These are phyloP conservation scores for Murraya koenigii DNA, from an alignment of 345 rosid species.

Conservation along the genomic window DNA sequence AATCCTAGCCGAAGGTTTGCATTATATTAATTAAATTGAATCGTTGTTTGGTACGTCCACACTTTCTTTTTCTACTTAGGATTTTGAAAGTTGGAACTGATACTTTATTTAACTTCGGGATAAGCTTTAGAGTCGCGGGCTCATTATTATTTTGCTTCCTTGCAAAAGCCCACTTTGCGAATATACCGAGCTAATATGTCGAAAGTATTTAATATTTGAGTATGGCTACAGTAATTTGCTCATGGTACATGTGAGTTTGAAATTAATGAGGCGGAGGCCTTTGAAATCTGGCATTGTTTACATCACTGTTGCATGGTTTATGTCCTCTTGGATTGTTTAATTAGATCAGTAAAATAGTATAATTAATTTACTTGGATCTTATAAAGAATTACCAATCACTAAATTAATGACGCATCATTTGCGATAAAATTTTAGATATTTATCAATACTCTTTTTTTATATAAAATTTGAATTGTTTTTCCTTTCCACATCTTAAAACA, in stretches of 20 bases:
- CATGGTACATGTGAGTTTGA: not conserved
- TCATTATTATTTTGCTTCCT: not conserved
- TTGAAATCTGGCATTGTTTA: not conserved
- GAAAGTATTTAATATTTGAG: not conserved
- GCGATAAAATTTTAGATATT: too few species aligned
- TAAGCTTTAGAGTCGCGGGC: not conserved
- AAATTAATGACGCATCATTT: too few species aligned
- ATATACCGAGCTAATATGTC: not conserved
- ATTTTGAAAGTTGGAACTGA: too few species aligned
- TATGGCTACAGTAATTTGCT: not conserved
- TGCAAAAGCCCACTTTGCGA: not conserved
- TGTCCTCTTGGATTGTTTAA: too few species aligned
- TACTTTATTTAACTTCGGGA: not conserved
- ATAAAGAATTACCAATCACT: too few species aligned
- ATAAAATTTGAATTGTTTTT: too few species aligned
- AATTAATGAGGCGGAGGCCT: not conserved
- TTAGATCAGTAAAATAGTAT: too few species aligned
- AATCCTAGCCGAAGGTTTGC: constrained; percentile 26
- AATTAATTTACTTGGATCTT: too few species aligned
- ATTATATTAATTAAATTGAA: constrained; percentile 31
- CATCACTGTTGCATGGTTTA: too few species aligned
- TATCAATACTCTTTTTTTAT: too few species aligned
- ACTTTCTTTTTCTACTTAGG: not conserved
- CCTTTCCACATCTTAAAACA: too few species aligned
- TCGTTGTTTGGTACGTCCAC: constrained; percentile 10